These are phyloP conservation scores for Trypanosoma melophagium DNA, from an alignment of 208 protist genomes.

Conservation along the genomic window DNA sequence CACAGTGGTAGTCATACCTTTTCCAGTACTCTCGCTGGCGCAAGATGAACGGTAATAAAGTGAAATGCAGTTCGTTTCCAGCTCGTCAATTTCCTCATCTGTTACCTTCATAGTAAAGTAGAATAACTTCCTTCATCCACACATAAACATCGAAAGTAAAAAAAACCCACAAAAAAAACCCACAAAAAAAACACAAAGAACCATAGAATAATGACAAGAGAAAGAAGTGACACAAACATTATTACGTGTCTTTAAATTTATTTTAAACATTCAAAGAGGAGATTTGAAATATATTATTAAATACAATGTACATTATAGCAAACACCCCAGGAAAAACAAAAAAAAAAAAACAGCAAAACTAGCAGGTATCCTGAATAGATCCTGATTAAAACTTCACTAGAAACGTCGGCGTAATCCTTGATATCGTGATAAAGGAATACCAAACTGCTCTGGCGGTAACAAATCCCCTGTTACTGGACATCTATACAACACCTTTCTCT, in stretches of 20 bases:
- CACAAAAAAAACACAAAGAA: too few relatives aligned
- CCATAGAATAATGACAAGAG: too few relatives aligned
- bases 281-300: too few relatives aligned
- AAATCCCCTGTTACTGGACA: conserved; percentile 63
- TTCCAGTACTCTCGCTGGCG: neutral
- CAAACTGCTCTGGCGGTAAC: conserved; percentile 58
- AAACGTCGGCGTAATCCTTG: neutral
- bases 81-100: conserved; percentile 28
- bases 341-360: too few relatives aligned
- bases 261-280: too few relatives aligned
- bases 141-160: neutral
- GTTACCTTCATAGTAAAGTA: conserved; percentile 20
- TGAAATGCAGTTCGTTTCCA: conserved; percentile 25
- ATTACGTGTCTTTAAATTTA: too few relatives aligned
- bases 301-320: too few relatives aligned
- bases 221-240: too few relatives aligned
- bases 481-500: conserved; percentile 42
- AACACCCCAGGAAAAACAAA: too few relatives aligned
- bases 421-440: conserved; percentile 27
- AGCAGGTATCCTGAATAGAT: too few relatives aligned
- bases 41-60: conserved; percentile 27
- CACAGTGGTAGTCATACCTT: neutral
- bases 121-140: neutral
- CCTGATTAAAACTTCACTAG: neutral
- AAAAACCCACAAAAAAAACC: neutral